Base-by-base conservation (phyloP, 2,329 filamentous ascomycete genomes). In the Alternaria viburni region DNA sequence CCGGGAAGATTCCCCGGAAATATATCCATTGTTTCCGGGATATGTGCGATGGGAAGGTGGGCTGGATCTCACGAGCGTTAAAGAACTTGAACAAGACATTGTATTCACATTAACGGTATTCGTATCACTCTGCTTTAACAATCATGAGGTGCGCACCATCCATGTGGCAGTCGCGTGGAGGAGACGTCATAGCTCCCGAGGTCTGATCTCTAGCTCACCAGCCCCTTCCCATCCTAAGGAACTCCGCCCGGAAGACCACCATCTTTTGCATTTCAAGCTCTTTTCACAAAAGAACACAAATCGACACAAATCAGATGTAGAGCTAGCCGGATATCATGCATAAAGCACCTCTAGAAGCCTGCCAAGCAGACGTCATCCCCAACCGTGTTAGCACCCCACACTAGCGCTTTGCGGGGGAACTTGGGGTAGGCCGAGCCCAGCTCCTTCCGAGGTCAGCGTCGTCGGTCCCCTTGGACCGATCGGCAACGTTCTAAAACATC, bases 351-450 rank as follows among this genome's bases (percentile, higher is more conserved):
- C 21, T 30, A 21, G 45, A 41, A 32, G n/a, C 46, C 44, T 25
- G 15, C 13, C 46, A 26, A 25, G 26, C 43, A 43, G 43, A 46
- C 46, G 47, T 28, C 13, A n/a, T 32, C 21, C 55, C 55, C n/a
- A 43, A 47, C 52, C 17, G 32, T 44, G 60, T 30, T 62, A 62
- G 60, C 26, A 57, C 50, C 44, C 56, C 56, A 41, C 56, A 44
- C 60, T 62, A 59, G 60, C 51, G 60, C 56, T 19, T 55, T 62
- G 56, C 56, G 60, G 60, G 49, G 49, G 60, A 57, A 50, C 43
- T 45, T 46, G 60, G 43, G 32, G 43, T 54, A 41, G 43, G 23
- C 59, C 47, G 49, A 54, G 43, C 56, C 55, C 32, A 54, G 44
- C 32, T 59, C 44, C 30, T 59, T 43, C 60, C 60, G 60, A 62